Evolutionary conservation across 768 basidiomycete species (phyloP), one percentile per base, ranked within the genome.

Genomic region (Aureoboletus auriporus): DNA sequence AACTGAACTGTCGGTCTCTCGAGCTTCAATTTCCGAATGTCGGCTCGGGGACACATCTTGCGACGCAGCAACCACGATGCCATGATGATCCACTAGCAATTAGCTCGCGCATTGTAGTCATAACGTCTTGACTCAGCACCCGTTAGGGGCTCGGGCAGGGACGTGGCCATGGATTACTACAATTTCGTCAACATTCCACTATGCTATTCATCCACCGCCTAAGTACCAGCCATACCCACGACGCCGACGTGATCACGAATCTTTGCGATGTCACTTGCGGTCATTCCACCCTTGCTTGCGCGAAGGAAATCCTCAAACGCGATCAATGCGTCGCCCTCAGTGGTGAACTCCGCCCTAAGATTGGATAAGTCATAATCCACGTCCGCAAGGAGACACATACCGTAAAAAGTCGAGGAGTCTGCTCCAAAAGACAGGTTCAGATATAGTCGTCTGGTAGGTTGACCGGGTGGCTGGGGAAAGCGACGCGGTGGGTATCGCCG

Each of bases 281-380:
- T 88, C 59, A 99, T 75, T 26, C 77, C 77, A 7, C 82, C 84
- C 63, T 94, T 94, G 65, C 82, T 84, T 0, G 85, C 87, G 16
- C 81, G 72, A 55, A 98, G 77, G 70, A 92, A 95, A 47, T 85
- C 82, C 68, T 97, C 94, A 69, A 91, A 97, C 1, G 85, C 89
- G 13, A 69, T 65, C 28, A 82, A 73, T 1, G 81, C 82, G 56
- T 94, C 93, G 33, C 72, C 67, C 26, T 78, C 76, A 30, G 75
- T 77, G 20, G 71, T 57, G 54, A 89, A 90, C 62, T 91, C 80
- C 8, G 71, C 66, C 55, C 85, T 88, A 11, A 9, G 4, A 49
- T 8, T 41, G 28, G 34, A 44, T 44, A 17, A 50, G 47, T 34
- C 11, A 47, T 8, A 29, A 1, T 5, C 9, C 10, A 16, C 29